A percentile compares a stretch with the other conserved stretches of the same genome.
phyloP scores from a whole-genome alignment of 805 yeast species.

The Hanseniaspora lindneri region DNA sequence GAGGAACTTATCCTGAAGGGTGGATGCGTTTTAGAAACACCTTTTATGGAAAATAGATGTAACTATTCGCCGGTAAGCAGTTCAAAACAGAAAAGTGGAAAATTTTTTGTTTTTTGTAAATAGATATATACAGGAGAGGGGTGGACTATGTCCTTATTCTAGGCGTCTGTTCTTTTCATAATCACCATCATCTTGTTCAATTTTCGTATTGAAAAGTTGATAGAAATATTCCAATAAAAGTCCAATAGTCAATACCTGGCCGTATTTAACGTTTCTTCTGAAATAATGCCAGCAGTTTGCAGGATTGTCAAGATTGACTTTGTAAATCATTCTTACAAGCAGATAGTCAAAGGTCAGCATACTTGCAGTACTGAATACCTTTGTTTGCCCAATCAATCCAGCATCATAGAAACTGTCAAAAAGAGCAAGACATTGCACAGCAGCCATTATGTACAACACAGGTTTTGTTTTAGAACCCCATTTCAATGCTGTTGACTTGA shows the following conservation, averaged over 20 bases:
- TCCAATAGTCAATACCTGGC: slow-evolving; percentile 55
- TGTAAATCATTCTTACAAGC: slow-evolving; percentile 52
- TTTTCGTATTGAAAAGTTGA: slow-evolving; percentile 21
- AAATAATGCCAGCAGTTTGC: slow-evolving; percentile 74
- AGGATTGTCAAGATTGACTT: slow-evolving; percentile 71
- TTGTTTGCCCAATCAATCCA: slow-evolving; percentile 76
- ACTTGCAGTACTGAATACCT: slow-evolving; percentile 38
- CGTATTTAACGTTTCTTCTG: slow-evolving; percentile 63
- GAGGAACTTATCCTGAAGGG: slow-evolving; percentile 1
- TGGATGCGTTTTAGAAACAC: slow-evolving; percentile 5
- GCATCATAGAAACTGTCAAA: slow-evolving; percentile 59
- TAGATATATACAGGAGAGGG: neutral
- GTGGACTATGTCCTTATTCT: no score
- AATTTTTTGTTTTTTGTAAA: neutral
- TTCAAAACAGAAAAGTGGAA: no score
- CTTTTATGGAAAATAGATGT: neutral
- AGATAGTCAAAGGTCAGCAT: slow-evolving; percentile 59
- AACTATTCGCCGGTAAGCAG: no score
- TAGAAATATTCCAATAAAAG: slow-evolving; percentile 53
- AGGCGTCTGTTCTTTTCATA: neutral
- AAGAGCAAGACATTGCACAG: slow-evolving; percentile 54
- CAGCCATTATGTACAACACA: slow-evolving; percentile 50
- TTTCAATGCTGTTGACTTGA: slow-evolving; percentile 86
- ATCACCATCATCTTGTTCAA: no score
- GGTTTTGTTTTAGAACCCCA: slow-evolving; percentile 79